These are phyloP conservation scores for Trichoderma afroharzianum DNA, from an alignment of 2,329 filamentous ascomycete species.

Conservation along the genomic window DNA sequence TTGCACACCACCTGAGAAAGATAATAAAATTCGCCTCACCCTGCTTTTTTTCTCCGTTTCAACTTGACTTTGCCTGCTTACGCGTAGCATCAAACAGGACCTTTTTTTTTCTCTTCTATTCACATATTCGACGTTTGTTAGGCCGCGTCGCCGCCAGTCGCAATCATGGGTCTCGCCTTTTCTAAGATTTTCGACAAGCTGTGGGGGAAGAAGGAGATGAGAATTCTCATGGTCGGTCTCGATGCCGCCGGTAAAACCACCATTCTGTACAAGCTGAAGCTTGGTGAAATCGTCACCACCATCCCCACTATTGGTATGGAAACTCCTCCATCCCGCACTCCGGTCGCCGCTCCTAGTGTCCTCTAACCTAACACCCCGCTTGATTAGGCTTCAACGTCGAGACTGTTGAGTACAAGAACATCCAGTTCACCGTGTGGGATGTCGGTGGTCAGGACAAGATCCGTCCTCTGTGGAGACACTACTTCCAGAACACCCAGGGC, in stretches of 20 bases:
- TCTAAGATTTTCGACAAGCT: slow-evolving; percentile 95
- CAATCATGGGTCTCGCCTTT: slow-evolving; percentile 95
- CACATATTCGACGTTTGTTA: slow-evolving; percentile 16
- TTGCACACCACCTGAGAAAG: neutral
- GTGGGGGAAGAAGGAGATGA: slow-evolving; percentile 99
- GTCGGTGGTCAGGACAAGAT: slow-evolving; percentile 99
- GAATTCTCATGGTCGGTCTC: slow-evolving; percentile 99
- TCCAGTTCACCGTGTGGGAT: slow-evolving; percentile 99
- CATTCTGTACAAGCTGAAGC: slow-evolving; percentile 99
- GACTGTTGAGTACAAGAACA: slow-evolving; percentile 99
- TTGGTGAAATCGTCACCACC: slow-evolving; percentile 97
- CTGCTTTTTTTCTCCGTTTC: neutral
- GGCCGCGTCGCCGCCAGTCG: slow-evolving; percentile 42
- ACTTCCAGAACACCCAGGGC: slow-evolving; percentile 99
- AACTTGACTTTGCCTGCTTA: slow-evolving; percentile 24
- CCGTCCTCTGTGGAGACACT: slow-evolving; percentile 97
- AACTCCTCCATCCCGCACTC: neutral
- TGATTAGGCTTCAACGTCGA: slow-evolving; percentile 93
- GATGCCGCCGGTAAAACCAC: slow-evolving; percentile 99
- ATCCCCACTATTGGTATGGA: slow-evolving; percentile 92
- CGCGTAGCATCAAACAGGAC: slow-evolving; percentile 31
- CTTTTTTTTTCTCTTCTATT: slow-evolving; percentile 21
- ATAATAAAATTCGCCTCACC: slow-evolving; percentile 19
- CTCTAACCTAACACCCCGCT: neutral
- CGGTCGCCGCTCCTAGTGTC: neutral